phyloP scores from a whole-genome alignment of 352 stramenopile genomes.

The Globisporangium acanthophoron region DNA sequence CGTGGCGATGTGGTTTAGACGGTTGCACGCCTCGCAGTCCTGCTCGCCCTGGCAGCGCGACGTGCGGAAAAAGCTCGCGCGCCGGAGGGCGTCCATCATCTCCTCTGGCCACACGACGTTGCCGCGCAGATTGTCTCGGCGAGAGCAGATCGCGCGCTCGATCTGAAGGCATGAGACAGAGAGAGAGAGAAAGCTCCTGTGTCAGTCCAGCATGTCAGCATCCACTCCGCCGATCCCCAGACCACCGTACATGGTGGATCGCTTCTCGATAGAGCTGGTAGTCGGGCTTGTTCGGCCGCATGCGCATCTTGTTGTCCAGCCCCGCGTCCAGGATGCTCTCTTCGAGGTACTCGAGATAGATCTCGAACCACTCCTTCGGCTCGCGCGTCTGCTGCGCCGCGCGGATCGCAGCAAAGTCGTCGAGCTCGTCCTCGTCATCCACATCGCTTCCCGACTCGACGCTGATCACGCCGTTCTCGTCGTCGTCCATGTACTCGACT shows the following conservation, averaged over 20 bases:
- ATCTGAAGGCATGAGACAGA: conserved; percentile 27
- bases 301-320: conserved; percentile 55
- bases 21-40: conserved; percentile 76
- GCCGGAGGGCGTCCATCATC: conserved; percentile 50
- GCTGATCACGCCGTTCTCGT: conserved; percentile 67
- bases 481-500: conserved; percentile 85
- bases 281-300: conserved; percentile 21
- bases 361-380: conserved; percentile 73
- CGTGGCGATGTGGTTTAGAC: conserved; percentile 54
- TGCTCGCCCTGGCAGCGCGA: conserved; percentile 21
- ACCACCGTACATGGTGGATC: conserved; percentile 48
- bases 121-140: conserved; percentile 57
- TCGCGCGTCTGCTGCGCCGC: conserved; percentile 48
- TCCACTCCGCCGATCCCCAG: neutral
- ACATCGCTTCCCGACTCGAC: conserved; percentile 42
- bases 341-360: conserved; percentile 82
- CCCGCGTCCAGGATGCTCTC: conserved; percentile 55
- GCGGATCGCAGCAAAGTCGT: conserved; percentile 31
- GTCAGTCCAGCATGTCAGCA: neutral
- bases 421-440: conserved; percentile 24
- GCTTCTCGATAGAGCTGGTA: conserved; percentile 54
- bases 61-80: conserved; percentile 35
- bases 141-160: conserved; percentile 65
- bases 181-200: neutral
- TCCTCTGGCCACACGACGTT: conserved; percentile 67